These are phyloP conservation scores for Candida saitoana DNA, from an alignment of 805 yeast genomes.

Conservation along the genomic window DNA sequence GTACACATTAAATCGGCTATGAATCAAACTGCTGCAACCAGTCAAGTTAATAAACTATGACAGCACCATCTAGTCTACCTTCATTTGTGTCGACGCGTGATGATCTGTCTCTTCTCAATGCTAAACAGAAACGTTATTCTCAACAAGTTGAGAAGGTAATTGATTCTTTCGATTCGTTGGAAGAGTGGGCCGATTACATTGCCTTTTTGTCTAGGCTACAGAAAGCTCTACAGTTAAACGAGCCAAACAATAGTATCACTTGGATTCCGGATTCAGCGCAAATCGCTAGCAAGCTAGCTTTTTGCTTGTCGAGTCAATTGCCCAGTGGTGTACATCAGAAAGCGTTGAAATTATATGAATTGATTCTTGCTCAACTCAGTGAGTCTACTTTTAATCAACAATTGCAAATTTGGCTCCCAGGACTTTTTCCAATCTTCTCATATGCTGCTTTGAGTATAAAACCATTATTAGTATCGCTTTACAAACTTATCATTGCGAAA, in stretches of 20 bases:
- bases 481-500: slow-evolving; percentile 43
- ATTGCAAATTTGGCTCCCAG: slow-evolving; percentile 84
- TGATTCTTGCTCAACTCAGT: slow-evolving; percentile 63
- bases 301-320: slow-evolving; percentile 72
- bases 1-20: background rate
- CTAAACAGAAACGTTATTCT: slow-evolving; percentile 57
- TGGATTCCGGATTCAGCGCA: slow-evolving; percentile 66
- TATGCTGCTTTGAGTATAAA: slow-evolving; percentile 87
- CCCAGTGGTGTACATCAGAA: slow-evolving; percentile 97
- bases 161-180: slow-evolving; percentile 70
- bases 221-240: slow-evolving; percentile 52
- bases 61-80: background rate
- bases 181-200: slow-evolving; percentile 98
- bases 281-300: slow-evolving; percentile 68
- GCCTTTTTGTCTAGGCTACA: slow-evolving; percentile 78
- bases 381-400: slow-evolving; percentile 49
- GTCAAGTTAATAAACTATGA: background rate
- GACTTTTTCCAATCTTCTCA: slow-evolving; percentile 82
- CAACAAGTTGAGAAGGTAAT: slow-evolving; percentile 71
- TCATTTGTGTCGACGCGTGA: slow-evolving; percentile 1
- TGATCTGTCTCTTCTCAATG: background rate
- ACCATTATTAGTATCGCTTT: slow-evolving; percentile 66
- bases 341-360: slow-evolving; percentile 70
- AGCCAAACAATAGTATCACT: slow-evolving; percentile 16
- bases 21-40: background rate